phyloP scores from a whole-genome alignment of 352 stramenopile species.

The Globisporangium nunn region DNA sequence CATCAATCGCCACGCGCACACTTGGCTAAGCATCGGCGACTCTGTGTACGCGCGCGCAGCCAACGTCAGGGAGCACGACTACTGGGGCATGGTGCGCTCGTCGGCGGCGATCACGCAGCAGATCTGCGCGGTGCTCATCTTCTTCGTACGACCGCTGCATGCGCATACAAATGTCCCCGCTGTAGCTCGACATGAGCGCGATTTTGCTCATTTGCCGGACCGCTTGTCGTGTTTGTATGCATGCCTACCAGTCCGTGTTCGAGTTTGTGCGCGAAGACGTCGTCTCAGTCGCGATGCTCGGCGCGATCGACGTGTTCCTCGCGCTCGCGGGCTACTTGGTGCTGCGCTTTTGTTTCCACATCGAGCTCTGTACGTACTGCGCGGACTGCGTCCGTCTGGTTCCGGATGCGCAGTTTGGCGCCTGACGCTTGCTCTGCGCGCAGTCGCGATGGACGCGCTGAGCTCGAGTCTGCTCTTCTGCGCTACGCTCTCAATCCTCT shows the following conservation, averaged over 20 bases:
- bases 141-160: constrained; percentile 53
- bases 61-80: constrained; percentile 79
- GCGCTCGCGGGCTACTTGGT: constrained; percentile 46
- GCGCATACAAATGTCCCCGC: neutral
- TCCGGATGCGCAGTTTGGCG: neutral
- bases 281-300: constrained; percentile 50
- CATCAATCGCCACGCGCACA: neutral
- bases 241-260: constrained; percentile 50
- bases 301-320: constrained; percentile 47
- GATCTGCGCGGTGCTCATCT: constrained; percentile 84
- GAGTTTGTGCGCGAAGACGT: constrained; percentile 49
- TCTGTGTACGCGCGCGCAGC: constrained; percentile 19
- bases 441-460: constrained; percentile 46
- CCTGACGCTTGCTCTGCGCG: neutral
- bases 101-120: constrained; percentile 84
- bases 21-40: neutral
- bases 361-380: constrained; percentile 27
- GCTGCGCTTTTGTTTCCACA: constrained; percentile 33
- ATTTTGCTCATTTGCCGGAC: too few species aligned
- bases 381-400: too few species aligned
- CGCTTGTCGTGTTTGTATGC: neutral
- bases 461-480: constrained; percentile 78
- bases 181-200: too few species aligned
- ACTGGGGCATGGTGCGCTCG: constrained; percentile 79
- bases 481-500: constrained; percentile 79